phyloP scores from a whole-genome alignment of 2,329 filamentous ascomycete genomes.

The Fusarium sp. region DNA sequence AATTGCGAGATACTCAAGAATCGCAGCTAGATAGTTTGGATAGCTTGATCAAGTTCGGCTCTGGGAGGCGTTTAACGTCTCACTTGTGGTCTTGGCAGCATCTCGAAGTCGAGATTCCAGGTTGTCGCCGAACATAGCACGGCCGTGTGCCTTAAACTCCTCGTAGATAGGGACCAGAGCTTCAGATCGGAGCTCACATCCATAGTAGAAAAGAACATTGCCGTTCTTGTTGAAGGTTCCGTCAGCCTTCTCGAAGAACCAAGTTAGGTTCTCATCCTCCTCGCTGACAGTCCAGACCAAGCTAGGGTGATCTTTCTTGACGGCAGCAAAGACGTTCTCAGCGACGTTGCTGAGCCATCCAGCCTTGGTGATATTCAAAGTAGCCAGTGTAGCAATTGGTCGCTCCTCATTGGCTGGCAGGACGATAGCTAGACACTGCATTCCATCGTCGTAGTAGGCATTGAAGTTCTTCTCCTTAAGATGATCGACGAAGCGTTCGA shows the following conservation, averaged over 20 bases:
- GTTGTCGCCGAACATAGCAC: constrained; percentile 90
- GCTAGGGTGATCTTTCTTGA: constrained; percentile 93
- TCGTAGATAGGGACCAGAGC: constrained; percentile 74
- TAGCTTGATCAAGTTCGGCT: constrained; percentile 32
- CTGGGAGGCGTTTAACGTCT: constrained; percentile 54
- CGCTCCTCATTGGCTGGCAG: constrained; percentile 75
- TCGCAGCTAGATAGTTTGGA: not conserved
- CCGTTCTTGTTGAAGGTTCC: constrained; percentile 87
- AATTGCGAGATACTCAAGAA: not conserved
- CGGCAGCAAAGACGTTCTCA: constrained; percentile 92
- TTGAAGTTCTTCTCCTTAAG: constrained; percentile 83
- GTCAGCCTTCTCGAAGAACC: constrained; percentile 98
- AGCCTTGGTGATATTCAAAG: constrained; percentile 91
- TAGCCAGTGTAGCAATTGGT: constrained; percentile 83
- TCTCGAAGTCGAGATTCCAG: constrained; percentile 85
- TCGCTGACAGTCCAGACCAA: constrained; percentile 97
- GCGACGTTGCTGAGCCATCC: constrained; percentile 95
- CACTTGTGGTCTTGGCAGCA: constrained; percentile 75
- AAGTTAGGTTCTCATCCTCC: constrained; percentile 94
- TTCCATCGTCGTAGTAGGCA: constrained; percentile 92
- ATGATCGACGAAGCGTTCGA: constrained; percentile 86
- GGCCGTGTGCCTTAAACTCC: constrained; percentile 86
- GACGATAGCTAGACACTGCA: constrained; percentile 92
- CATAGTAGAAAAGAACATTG: constrained; percentile 97
- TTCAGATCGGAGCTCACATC: constrained; percentile 82